Evolutionary conservation across 345 rosid genomes (phyloP), one percentile per base, ranked within the genome.

Genomic region (Luvunga scandens): DNA sequence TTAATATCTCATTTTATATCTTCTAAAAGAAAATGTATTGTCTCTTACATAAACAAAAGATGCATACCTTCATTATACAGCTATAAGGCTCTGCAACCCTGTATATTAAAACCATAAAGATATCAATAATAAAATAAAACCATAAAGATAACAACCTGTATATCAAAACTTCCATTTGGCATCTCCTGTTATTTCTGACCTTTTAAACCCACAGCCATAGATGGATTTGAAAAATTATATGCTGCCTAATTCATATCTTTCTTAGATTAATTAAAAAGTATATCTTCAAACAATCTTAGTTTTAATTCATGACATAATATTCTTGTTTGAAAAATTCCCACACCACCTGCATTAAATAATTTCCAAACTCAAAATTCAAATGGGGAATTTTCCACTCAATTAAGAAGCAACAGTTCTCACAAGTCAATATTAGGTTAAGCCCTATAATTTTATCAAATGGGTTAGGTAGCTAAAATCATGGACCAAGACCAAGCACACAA

Each of bases 351-450:
- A 28, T 38, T 6, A 4, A 36, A 21, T 34, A 0, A 66, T 24
- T 14, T 24, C n/a, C 7, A n/a, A 66, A 1, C n/a, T n/a, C 4
- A 30, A 56, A 50, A 13, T 22, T 59, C 3, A 55, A 75, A 5
- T 45, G 10, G 30, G 71, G 2, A 75, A 50, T 48, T 1, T 69
- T 60, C 33, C 14, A 77, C 39, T 38, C 12, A 68, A 38, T 6
- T 19, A 30, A 61, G n/a, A 31, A 8, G 71, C 31, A 18, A 53
- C 6, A 33, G 3, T 48, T 21, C 5, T 16, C 55, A 28, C 61
- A 33, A 78, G 80, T 78, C 80, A 78, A 71, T n/a, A 76, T 33
- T 78, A 62, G 75, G 76, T 71, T 70, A 53, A 53, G 24, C n/a
- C 42, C 38, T 69, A 2, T 31, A 12, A 16, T 70, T 45, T 45